phyloP scores from a whole-genome alignment of 805 yeast species.

The Tetrapisispora pingtungensis region DNA sequence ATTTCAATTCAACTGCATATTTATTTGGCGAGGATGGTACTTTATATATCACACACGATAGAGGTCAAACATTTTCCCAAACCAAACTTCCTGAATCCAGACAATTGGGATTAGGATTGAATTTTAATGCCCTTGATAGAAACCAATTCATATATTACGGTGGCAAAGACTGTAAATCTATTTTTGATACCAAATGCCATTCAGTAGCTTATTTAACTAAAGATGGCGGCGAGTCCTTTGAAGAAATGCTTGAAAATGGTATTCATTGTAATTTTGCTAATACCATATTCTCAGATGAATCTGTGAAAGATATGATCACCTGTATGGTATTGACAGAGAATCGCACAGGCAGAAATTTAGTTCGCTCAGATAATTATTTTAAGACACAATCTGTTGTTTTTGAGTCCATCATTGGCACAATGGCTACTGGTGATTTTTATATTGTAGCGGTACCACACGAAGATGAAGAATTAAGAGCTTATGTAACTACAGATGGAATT shows the following conservation, averaged over 20 bases:
- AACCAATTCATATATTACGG: slow-evolving; percentile 63
- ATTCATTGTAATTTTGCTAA: slow-evolving; percentile 61
- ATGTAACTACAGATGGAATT: slow-evolving; percentile 69
- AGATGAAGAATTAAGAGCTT: slow-evolving; percentile 49
- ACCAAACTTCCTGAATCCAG: slow-evolving; percentile 44
- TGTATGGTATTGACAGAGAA: slow-evolving; percentile 45
- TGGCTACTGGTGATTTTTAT: slow-evolving; percentile 58
- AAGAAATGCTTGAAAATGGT: slow-evolving; percentile 42
- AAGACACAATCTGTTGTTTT: slow-evolving; percentile 33
- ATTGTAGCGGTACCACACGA: slow-evolving; percentile 57
- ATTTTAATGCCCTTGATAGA: slow-evolving; percentile 51
- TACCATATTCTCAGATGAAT: slow-evolving; percentile 35
- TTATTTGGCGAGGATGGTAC: slow-evolving; percentile 37
- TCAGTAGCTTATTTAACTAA: slow-evolving; percentile 50
- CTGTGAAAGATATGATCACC: slow-evolving; percentile 44
- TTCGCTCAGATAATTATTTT: slow-evolving; percentile 49
- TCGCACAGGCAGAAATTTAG: slow-evolving; percentile 24
- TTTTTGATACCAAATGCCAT: slow-evolving; percentile 41
- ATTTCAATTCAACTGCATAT: slow-evolving; percentile 24
- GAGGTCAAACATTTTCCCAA: slow-evolving; percentile 48
- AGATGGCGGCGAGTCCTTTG: slow-evolving; percentile 60
- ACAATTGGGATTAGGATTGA: slow-evolving; percentile 34
- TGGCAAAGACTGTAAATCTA: slow-evolving; percentile 44
- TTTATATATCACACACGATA: slow-evolving; percentile 53
- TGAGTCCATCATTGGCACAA: slow-evolving; percentile 60